A percentile compares a stretch with the other conserved stretches of the same genome.
Evolutionary conservation across 2,329 filamentous ascomycete species (phyloP).

Genomic region (Aspergillus pseudotamarii): DNA sequence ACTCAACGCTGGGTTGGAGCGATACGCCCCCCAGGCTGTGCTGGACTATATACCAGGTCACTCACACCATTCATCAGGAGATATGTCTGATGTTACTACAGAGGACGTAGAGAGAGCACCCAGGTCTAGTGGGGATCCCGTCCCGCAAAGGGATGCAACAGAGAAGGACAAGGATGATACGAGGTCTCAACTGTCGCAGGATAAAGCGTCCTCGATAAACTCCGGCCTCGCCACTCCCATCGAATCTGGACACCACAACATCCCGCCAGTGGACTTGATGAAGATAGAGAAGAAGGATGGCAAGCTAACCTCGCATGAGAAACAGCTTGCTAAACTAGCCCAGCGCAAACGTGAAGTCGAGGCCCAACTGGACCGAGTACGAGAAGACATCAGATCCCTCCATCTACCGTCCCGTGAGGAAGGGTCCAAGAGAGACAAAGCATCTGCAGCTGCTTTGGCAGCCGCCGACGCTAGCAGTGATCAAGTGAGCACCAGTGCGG

Average conservation of each 20-base stretch:
- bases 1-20: conserved; percentile 50
- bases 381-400: conserved; percentile 37
- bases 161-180: conserved; percentile 13
- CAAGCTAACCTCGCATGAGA: conserved; percentile 42
- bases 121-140: conserved; percentile 1
- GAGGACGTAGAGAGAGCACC: background rate
- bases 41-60: conserved; percentile 50
- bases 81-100: background rate
- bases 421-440: conserved; percentile 13
- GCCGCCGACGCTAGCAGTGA: conserved; percentile 21
- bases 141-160: background rate
- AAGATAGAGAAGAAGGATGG: conserved; percentile 29
- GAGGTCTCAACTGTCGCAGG: conserved; percentile 12
- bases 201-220: conserved; percentile 22
- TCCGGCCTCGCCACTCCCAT: conserved; percentile 24
- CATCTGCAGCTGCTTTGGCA: conserved; percentile 14
- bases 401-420: conserved; percentile 16
- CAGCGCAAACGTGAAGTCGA: conserved; percentile 45
- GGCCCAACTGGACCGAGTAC: conserved; percentile 39
- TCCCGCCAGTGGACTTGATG: conserved; percentile 28
- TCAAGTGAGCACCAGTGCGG: conserved; percentile 20
- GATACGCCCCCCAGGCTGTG: conserved; percentile 55
- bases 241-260: conserved; percentile 24
- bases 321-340: conserved; percentile 47
- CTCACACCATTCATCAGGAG: conserved; percentile 18